phyloP scores from a whole-genome alignment of 148 eudicot species.

The Rhododendron kiyosumense region DNA sequence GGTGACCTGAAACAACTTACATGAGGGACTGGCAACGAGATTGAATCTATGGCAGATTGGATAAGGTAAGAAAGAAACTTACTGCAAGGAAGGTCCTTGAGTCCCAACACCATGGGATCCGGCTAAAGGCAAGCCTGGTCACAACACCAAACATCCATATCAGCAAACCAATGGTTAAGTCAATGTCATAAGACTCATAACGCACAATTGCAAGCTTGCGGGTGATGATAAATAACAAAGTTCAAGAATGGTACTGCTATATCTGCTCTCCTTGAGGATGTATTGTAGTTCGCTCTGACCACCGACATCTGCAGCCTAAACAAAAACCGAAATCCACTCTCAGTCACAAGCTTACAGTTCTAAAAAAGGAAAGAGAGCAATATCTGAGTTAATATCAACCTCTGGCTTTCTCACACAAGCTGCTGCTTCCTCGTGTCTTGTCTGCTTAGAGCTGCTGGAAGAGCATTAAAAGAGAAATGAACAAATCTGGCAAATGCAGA shows the following conservation, averaged over 20 bases:
- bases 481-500: neutral
- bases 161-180: neutral
- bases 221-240: neutral
- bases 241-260: slow-evolving; percentile 18
- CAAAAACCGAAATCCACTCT: slow-evolving; percentile 4
- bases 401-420: slow-evolving; percentile 11
- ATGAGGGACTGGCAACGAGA: slow-evolving; percentile 9
- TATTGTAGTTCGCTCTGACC: slow-evolving; percentile 11
- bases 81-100: slow-evolving; percentile 27
- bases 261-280: slow-evolving; percentile 17
- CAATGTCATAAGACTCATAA: neutral
- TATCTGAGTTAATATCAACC: slow-evolving; percentile 2
- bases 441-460: slow-evolving; percentile 20
- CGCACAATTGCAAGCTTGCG: neutral
- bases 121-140: slow-evolving; percentile 27
- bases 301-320: slow-evolving; percentile 26
- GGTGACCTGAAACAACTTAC: slow-evolving; percentile 27
- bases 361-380: neutral
- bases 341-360: neutral
- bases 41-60: neutral
- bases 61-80: slow-evolving; percentile 16
- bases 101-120: slow-evolving; percentile 18
- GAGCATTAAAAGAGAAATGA: neutral
- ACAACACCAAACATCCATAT: slow-evolving; percentile 11
- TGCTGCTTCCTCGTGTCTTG: slow-evolving; percentile 14